Conservation (phyloP, 495 filamentous ascomycete species). For the Paragyromitra xinjiangensis region DNA sequence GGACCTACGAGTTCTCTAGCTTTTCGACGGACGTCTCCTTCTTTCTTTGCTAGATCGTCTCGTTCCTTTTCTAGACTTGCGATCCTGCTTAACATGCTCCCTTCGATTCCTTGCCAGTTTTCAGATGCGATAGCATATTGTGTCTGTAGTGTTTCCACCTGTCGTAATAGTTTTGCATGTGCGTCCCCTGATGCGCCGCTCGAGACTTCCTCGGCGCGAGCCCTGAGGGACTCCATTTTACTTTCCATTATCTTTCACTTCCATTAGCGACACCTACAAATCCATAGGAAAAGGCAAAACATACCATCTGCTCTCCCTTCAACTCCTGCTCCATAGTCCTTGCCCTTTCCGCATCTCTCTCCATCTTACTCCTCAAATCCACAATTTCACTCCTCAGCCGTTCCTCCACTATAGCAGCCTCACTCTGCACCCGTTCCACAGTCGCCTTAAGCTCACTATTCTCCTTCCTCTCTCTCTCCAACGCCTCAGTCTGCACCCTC, state of each 20-base stretch:
- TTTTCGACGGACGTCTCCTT: constrained; percentile 84
- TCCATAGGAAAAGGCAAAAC: constrained; percentile 13
- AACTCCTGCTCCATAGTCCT: constrained; percentile 77
- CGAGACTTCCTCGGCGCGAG: constrained; percentile 87
- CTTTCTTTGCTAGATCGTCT: constrained; percentile 82
- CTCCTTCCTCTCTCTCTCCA: constrained; percentile 74
- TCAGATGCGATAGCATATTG: constrained; percentile 94
- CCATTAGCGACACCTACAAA: constrained; percentile 14
- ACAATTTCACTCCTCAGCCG: constrained; percentile 73
- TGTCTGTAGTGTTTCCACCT: constrained; percentile 93
- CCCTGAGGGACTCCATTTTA: constrained; percentile 86
- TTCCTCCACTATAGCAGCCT: constrained; percentile 77
- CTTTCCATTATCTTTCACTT: constrained; percentile 74
- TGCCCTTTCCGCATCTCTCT: constrained; percentile 77
- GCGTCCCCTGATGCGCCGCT: constrained; percentile 82
- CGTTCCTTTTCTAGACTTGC: constrained; percentile 84
- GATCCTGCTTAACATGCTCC: constrained; percentile 77
- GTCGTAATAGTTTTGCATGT: constrained; percentile 87
- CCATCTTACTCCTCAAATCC: constrained; percentile 74
- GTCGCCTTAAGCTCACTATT: constrained; percentile 76
- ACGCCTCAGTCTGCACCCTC: constrained; percentile 71
- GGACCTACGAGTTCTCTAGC: constrained; percentile 78
- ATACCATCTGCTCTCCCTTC: constrained; percentile 76
- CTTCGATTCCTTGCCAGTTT: constrained; percentile 97
- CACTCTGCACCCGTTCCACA: constrained; percentile 73